Base-by-base conservation (phyloP, 768 basidiomycete species). In the Trametes cubensis region DNA sequence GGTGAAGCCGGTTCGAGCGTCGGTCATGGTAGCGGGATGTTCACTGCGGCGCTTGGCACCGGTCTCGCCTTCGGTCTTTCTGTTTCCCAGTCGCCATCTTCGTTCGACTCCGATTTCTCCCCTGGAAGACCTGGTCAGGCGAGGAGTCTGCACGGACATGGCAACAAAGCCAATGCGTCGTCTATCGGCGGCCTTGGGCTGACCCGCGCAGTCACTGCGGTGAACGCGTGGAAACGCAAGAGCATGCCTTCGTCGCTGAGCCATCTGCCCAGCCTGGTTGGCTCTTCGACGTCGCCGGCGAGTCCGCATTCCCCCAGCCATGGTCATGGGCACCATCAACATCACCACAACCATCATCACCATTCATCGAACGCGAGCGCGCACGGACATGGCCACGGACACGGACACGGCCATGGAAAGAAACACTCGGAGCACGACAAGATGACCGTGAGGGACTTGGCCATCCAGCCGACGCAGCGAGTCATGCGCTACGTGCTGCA, bases 401-500 rank as follows among this genome's bases (percentile, higher is more conserved):
- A 7, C 26, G 18, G 25, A 34, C 15, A 26, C 23, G 38, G 58
- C 7, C 41, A 54, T 45, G 41, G 52, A 11, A 42, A 55, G 49
- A 60, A 58, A 52, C 54, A 61, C 40, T 47, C 51, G 48, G 63
- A 67, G 53, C 50, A 75, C 62, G 53, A 63, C 56, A 66, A 66
- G 28, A 68, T 68, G 4, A 72, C 72, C 30, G 77, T 86, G 23
- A 76, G 85, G 54, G 87, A 88, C 59, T 69, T 89, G 28, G 85
- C 85, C 2, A 87, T 89, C 55, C 75, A 83, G 65, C 87, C 87
- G 18, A 80, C 81, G 15, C 86, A 89, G 68, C 77, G 87, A 20
- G 79, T 86, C n/a, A 82, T 82, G 73, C 77, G 87, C 62, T 87
- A 88, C 70, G 83, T 83, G 2, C 68, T 88, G 41, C 74, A 87